Base-by-base conservation (phyloP, 2,329 filamentous ascomycete genomes). In the Aspergillus floridensis region DNA sequence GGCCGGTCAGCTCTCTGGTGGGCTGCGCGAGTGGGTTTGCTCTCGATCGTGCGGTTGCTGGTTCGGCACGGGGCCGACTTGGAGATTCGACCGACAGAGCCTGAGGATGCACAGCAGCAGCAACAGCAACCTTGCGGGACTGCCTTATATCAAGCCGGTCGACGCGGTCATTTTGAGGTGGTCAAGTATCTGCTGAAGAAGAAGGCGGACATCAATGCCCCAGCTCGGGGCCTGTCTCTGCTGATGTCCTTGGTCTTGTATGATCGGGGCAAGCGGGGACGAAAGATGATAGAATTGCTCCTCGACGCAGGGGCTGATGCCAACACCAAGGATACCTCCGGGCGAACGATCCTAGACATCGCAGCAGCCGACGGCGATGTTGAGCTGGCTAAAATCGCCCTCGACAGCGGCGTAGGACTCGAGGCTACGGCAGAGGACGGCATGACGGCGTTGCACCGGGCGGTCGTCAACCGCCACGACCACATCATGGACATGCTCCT, bases 101-200 rank as follows among this genome's bases (percentile, higher is more conserved):
- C 32, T 24, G 58, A 54, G 2, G 56, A 22, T n/a, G 59, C 31
- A 5, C 35, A 51, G 46, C 50, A 57, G 46, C 50, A 57, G 24
- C 61, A 51, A 31, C 61, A 44, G 7, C 38, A 7, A 19, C 38
- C 38, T 7, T 59, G 53, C 12, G 63, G 61, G 8, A 68, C 61
- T 2, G 64, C 68, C 10, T 58, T 68, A 41, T 70, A 67, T 24
- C 63, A 66, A 35, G 71, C 71, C 29, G 59, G 62, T 54, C 53
- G 59, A 22, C 60, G 63, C 22, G 66, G 65, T 6, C 66, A 71
- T 32, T 24, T 59, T 10, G 67, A 66, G 4, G 63, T 73, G 31
- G 65, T 70, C n/a, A 62, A 63, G 49, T 66, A 72, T 22, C 62
- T 73, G 24, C 50, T 73, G 21, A 65, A 66, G 32, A 67, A 66